Conservation (phyloP, 495 filamentous ascomycete genomes). For the Penicillium cataractarum region DNA sequence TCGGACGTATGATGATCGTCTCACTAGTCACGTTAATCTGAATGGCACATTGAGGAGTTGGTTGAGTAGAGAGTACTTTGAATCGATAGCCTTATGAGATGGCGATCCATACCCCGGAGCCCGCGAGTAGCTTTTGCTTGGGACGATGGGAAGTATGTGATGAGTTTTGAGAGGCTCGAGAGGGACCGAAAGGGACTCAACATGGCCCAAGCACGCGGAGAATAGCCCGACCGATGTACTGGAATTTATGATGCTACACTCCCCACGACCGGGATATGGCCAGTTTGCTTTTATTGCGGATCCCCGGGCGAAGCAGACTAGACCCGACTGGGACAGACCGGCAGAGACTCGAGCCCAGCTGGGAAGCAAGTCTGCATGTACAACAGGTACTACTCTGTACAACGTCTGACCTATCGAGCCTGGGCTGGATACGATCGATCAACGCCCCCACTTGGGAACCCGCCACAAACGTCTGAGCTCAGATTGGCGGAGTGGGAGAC, state of each 20-base stretch:
- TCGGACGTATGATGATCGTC: not conserved
- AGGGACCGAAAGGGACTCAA: not conserved
- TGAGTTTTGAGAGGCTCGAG: not conserved
- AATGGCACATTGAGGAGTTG: not conserved
- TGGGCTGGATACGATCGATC: conserved; percentile 16
- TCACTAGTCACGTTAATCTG: not conserved
- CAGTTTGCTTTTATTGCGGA: conserved; percentile 3
- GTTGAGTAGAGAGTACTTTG: not conserved
- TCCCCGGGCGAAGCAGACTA: conserved; percentile 2
- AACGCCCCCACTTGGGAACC: conserved; percentile 9
- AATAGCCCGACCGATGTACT: conserved; percentile 17
- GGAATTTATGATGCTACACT: conserved; percentile 26
- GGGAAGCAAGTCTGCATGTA: not conserved
- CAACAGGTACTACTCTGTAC: not conserved
- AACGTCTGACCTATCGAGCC: conserved; percentile 24
- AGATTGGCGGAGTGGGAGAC: conserved; percentile 4
- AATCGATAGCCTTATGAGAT: not conserved
- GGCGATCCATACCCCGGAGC: conserved; percentile 8
- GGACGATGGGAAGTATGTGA: conserved; percentile 3
- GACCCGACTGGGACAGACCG: conserved; percentile 13
- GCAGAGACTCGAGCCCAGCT: not conserved
- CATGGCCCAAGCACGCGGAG: conserved; percentile 15
- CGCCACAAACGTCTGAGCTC: conserved; percentile 14
- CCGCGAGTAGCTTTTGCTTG: not conserved
- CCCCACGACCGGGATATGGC: conserved; percentile 5